phyloP scores from a whole-genome alignment of 2,329 filamentous ascomycete genomes.

The Triangularia setosa region DNA sequence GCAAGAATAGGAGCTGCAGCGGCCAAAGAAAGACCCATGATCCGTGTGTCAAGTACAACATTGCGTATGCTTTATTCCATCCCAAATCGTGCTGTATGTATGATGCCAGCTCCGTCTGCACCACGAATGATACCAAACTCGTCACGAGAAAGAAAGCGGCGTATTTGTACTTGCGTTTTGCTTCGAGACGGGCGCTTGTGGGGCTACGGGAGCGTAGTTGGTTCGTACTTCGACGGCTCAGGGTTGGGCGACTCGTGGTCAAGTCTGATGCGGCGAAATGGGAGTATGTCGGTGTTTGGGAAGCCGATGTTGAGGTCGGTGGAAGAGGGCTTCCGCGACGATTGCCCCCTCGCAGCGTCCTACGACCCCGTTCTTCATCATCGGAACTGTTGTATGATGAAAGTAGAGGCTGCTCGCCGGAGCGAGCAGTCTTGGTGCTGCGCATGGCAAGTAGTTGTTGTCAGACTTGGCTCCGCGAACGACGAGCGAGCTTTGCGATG shows the following conservation, averaged over 20 bases:
- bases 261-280: conserved; percentile 13
- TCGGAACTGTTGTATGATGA: background rate
- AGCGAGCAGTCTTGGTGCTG: conserved; percentile 11
- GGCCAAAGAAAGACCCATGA: conserved; percentile 93
- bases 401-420: conserved; percentile 22
- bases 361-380: conserved; percentile 16
- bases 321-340: conserved; percentile 9
- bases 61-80: conserved; percentile 99
- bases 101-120: conserved; percentile 93
- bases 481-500: no score
- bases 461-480: background rate
- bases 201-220: conserved; percentile 76
- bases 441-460: conserved; percentile 13
- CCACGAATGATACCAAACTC: conserved; percentile 80
- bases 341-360: conserved; percentile 5
- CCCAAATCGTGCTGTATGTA: conserved; percentile 89
- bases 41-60: conserved; percentile 96
- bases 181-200: conserved; percentile 60
- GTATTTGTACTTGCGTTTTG: conserved; percentile 79
- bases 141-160: conserved; percentile 79
- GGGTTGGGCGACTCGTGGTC: conserved; percentile 28
- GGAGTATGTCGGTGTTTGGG: conserved; percentile 1
- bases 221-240: conserved; percentile 57
- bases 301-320: background rate
- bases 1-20: conserved; percentile 72